Evolutionary conservation across 2,329 filamentous ascomycete species (phyloP), one percentile per base, ranked within the genome.

Genomic region (Botryotinia calthae): DNA sequence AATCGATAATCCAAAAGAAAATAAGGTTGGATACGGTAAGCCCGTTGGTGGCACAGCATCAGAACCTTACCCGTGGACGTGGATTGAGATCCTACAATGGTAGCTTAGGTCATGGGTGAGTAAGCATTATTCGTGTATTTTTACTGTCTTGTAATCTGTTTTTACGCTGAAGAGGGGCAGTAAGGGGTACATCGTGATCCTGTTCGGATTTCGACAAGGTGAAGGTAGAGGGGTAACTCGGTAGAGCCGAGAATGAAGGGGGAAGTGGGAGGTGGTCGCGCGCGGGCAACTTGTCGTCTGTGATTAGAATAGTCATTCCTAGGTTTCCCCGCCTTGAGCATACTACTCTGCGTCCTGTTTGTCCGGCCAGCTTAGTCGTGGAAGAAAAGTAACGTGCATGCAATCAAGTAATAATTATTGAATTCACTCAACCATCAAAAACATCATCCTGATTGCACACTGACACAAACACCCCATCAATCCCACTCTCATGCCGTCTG

Each of bases 11-110:
- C n/a, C 18, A 31, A 56, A 31, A 18, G 31, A 66, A 37, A 56
- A 56, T 72, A 67, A 67, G 54, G 40, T 61, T 59, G 20, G 20
- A 48, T 44, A 37, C 51, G 51, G 51, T 37, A 72, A n/a, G 62
- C 70, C 28, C 28, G 51, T 58, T 65, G 63, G 37, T n/a, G 70
- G 70, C 61, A 58, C 61, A 58, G 61, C 16, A 44, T 6, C 42
- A 20, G n/a, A 42, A 67, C 31, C 48, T 28, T 67, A 67, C 48
- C 34, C 25, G 48, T 54, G 16, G 34, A 56, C 14, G 61, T 42
- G 61, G 40, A n/a, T 66, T 25, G 8, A 6, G 44, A 69, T 69
- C 51, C 51, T 40, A 54, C 31, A 25, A 22, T 40, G 44, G 22
- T 37, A 66, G 12, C 62, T 46, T 14, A 54, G 9, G 34, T 42